Evolutionary conservation across 768 basidiomycete genomes (phyloP).

Genomic region (Auriculariales sp.): DNA sequence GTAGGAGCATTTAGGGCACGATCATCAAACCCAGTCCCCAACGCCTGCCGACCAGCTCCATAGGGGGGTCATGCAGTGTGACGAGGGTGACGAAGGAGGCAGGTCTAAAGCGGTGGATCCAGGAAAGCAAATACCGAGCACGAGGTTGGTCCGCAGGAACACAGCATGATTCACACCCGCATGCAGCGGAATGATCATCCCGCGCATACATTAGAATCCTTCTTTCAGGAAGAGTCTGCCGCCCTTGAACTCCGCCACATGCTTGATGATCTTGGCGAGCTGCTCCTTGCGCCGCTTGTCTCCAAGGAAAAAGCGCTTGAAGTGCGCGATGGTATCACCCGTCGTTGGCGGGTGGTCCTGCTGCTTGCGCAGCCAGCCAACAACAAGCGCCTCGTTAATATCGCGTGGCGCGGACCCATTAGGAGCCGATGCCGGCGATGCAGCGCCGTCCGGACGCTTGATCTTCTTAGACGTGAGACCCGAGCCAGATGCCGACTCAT

Average conservation of each 20-base stretch:
- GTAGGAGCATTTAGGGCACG: too few relatives aligned
- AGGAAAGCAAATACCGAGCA: too few relatives aligned
- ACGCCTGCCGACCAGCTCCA: too few relatives aligned
- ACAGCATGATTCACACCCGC: too few relatives aligned
- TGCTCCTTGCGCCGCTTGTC: conserved; percentile 53
- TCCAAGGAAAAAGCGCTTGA: conserved; percentile 59
- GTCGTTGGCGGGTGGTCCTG: conserved; percentile 52
- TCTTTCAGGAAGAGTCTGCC: conserved; percentile 43
- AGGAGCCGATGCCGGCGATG: conserved; percentile 4
- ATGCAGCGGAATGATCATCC: too few relatives aligned
- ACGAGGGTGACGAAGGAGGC: too few relatives aligned
- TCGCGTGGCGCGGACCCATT: conserved; percentile 24
- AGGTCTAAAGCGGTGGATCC: too few relatives aligned
- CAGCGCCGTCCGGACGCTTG: conserved; percentile 33
- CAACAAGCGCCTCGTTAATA: conserved; percentile 41
- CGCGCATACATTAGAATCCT: conserved; percentile 6
- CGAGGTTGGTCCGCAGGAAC: too few relatives aligned
- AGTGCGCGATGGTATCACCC: conserved; percentile 66
- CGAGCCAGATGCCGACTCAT: conserved; percentile 6
- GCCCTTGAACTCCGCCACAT: conserved; percentile 58
- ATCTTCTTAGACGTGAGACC: too few relatives aligned
- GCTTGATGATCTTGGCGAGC: conserved; percentile 69
- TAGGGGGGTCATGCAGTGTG: too few relatives aligned
- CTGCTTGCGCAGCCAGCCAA: conserved; percentile 61
- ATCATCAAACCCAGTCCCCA: too few relatives aligned